phyloP scores from a whole-genome alignment of 805 yeast species.

The Candida michaelii region DNA sequence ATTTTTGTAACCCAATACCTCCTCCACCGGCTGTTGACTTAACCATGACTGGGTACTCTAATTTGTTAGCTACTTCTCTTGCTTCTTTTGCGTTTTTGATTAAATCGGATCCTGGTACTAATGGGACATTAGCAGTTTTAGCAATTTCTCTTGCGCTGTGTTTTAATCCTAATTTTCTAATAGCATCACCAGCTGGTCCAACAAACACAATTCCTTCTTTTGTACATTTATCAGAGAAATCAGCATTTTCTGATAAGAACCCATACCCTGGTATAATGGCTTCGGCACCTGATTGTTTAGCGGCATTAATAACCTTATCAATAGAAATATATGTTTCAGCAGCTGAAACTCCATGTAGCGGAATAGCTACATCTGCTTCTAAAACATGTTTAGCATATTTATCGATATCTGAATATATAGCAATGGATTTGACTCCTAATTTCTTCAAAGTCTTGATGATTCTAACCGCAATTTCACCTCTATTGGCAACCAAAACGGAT shows the following conservation, averaged over 20 bases:
- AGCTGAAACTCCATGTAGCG: slow-evolving; percentile 78
- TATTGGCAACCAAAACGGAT: slow-evolving; percentile 88
- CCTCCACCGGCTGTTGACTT: slow-evolving; percentile 99
- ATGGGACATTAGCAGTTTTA: slow-evolving; percentile 84
- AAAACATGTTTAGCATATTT: slow-evolving; percentile 83
- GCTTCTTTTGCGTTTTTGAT: slow-evolving; percentile 76
- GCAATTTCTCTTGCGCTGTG: slow-evolving; percentile 98
- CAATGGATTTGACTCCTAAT: slow-evolving; percentile 74
- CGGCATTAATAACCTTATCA: slow-evolving; percentile 84
- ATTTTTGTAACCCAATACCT: slow-evolving; percentile 96
- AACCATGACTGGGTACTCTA: slow-evolving; percentile 91
- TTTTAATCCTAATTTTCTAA: slow-evolving; percentile 85
- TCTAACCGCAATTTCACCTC: slow-evolving; percentile 97
- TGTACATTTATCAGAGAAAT: slow-evolving; percentile 85
- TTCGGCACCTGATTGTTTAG: slow-evolving; percentile 78
- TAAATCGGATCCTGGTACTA: slow-evolving; percentile 96
- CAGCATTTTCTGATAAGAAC: slow-evolving; percentile 93
- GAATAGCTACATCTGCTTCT: slow-evolving; percentile 78
- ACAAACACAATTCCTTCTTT: slow-evolving; percentile 85
- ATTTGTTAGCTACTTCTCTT: slow-evolving; percentile 62
- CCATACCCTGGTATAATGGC: slow-evolving; percentile 99
- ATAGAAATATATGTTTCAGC: slow-evolving; percentile 87
- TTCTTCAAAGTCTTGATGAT: slow-evolving; percentile 85
- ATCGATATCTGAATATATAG: slow-evolving; percentile 90
- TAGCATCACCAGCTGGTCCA: slow-evolving; percentile 96